These are phyloP conservation scores for Daldinia grandis DNA, from an alignment of 495 filamentous ascomycete genomes.

Conservation along the genomic window DNA sequence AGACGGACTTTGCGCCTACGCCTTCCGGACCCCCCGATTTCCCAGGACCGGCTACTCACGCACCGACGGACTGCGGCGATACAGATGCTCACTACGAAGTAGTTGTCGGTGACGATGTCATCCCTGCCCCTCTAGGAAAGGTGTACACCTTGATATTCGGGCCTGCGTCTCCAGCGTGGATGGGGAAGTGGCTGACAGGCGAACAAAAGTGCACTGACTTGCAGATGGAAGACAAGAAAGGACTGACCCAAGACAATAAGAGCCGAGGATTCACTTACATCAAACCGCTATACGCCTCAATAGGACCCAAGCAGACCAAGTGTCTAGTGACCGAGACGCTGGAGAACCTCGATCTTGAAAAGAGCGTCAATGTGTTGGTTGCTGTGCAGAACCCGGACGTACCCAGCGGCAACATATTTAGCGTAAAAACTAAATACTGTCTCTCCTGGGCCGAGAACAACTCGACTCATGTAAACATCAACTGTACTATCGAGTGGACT, in stretches of 20 bases:
- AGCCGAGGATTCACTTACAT: conserved; percentile 85
- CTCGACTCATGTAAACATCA: conserved; percentile 81
- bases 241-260: conserved; percentile 75
- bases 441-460: conserved; percentile 90
- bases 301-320: conserved; percentile 95
- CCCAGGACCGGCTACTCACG: conserved; percentile 85
- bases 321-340: conserved; percentile 87
- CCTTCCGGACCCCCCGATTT: conserved; percentile 67
- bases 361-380: conserved; percentile 78
- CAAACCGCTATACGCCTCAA: conserved; percentile 82
- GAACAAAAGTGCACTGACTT: conserved; percentile 92
- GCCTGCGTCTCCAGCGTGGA: conserved; percentile 75
- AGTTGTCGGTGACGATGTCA: conserved; percentile 81
- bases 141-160: conserved; percentile 90
- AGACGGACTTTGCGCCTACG: conserved; percentile 59
- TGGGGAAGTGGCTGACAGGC: conserved; percentile 82
- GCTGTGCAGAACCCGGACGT: conserved; percentile 94
- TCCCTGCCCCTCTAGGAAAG: conserved; percentile 90
- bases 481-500: conserved; percentile 91
- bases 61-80: conserved; percentile 85
- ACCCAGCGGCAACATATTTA: conserved; percentile 90
- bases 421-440: conserved; percentile 91
- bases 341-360: conserved; percentile 86
- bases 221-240: conserved; percentile 82
- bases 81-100: conserved; percentile 81